Percentiles rank a stretch among this genome's conserved stretches.
Conservation (phyloP, 1,284 basidiomycete species). For the Ceratobasidium sp. region DNA sequence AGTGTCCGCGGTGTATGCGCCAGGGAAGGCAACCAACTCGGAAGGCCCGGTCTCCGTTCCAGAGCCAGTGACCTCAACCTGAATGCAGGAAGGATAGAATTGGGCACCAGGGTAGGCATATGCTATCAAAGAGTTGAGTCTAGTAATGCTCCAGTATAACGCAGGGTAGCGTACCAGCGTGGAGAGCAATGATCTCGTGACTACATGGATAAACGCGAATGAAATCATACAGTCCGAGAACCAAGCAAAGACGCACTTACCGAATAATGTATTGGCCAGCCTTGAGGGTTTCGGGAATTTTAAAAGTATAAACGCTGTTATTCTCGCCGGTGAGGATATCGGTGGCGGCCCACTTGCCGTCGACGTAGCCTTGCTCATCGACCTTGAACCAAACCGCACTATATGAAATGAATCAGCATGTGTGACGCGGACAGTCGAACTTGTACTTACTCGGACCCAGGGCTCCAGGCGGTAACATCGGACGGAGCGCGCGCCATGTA, state of each 20-base stretch:
- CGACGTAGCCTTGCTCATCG: constrained; percentile 53
- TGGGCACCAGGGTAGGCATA: constrained; percentile 51
- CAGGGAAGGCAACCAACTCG: constrained; percentile 61
- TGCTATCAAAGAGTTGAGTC: not conserved
- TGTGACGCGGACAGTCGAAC: not conserved
- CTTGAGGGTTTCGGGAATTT: constrained; percentile 54
- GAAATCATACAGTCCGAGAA: not conserved
- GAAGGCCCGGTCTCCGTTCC: constrained; percentile 54
- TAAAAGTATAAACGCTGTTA: constrained; percentile 56
- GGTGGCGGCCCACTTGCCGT: constrained; percentile 55
- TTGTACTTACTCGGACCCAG: constrained; percentile 53
- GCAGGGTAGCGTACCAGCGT: not conserved
- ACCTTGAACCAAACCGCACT: constrained; percentile 61
- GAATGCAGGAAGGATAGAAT: constrained; percentile 54
- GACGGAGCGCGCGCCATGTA: constrained; percentile 57
- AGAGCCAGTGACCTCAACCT: constrained; percentile 59
- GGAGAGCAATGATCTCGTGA: constrained; percentile 33
- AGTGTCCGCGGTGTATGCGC: constrained; percentile 57
- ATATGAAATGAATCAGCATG: not conserved
- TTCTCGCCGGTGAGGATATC: constrained; percentile 51
- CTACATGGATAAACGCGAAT: not conserved
- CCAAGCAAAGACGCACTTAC: constrained; percentile 48
- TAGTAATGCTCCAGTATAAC: not conserved
- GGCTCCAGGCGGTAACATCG: constrained; percentile 54
- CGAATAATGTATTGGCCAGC: constrained; percentile 59